Percentiles rank a stretch among this genome's conserved stretches.
Conservation (phyloP, 169 alveolate species). For the Besnoitia besnoiti region DNA sequence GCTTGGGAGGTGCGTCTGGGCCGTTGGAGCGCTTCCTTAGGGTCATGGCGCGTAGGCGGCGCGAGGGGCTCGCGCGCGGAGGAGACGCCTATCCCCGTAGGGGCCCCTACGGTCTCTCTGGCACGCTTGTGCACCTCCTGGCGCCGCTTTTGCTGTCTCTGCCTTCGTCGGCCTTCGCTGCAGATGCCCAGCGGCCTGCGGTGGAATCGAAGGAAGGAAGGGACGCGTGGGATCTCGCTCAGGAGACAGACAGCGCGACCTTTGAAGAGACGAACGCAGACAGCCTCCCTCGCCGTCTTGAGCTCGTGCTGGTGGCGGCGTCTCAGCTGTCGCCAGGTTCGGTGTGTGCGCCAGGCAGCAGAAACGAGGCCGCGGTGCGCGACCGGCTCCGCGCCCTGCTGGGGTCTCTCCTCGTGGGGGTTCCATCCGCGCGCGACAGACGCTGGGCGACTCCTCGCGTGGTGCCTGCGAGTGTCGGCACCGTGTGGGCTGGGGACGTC, state of each 20-base stretch:
- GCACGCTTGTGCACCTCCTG: neutral
- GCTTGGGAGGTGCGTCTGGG: too few species aligned
- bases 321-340: neutral
- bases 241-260: neutral
- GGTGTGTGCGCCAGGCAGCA: too few species aligned
- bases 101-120: neutral
- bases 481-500: neutral
- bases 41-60: neutral
- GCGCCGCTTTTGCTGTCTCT: slow-evolving; percentile 23
- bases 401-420: neutral
- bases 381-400: neutral
- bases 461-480: neutral
- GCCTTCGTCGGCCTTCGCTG: neutral
- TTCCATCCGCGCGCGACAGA: neutral
- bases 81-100: neutral
- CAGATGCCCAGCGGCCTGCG: neutral
- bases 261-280: neutral
- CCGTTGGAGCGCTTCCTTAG: neutral
- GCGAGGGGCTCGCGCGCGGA: neutral
- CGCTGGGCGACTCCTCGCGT: neutral
- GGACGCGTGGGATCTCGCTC: neutral
- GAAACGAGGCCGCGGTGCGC: neutral
- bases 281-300: neutral
- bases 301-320: neutral
- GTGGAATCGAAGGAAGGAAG: neutral